Evolutionary conservation across 208 protist genomes (phyloP), one percentile per base, ranked within the genome.

Genomic region (Naegleria lovaniensis): DNA sequence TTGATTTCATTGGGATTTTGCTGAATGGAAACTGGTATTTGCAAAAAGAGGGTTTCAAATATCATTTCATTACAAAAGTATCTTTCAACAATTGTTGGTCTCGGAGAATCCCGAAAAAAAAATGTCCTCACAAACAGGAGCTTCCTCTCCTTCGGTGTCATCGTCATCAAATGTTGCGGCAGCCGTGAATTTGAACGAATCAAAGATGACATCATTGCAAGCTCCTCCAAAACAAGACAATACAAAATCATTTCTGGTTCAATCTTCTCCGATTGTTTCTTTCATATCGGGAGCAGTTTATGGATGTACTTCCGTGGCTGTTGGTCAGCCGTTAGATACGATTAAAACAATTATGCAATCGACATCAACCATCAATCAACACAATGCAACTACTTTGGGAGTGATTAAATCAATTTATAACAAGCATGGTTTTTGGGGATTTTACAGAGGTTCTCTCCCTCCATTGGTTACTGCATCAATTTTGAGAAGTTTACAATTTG

Each of bases 401-500:
- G 67, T 79, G 16, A 79, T 79, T 79, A 29, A 36, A 36, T 36
- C 16, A 36, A 79, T 79, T 79, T 79, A 79, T 79, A 79, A 79
- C 6, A 79, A 79, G 16, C 0, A 79, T 79, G 67, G 67, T 36
- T 79, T 79, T 79, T 36, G 19, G 29, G 67, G 67, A 79, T 79
- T 79, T 79, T 79, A 79, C 36, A 25, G 67, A 36, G 67, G 67
- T 36, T 79, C 67, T 79, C 29, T 79, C 7, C 67, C 67, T 36
- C 67, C 29, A 9, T 79, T 79, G 9, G 13, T 79, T 29, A 36
- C 67, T 79, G 29, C 29, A 13, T 79, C 67, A 79, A n/a, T 79
- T 11, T 79, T 79, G 29, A 79, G 67, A 79, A 79, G 67, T 79
- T 79, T 79, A 33, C 67, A 79, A 79, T 79, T 79, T 79, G 67